These are phyloP conservation scores for Boletus edulis DNA, from an alignment of 768 basidiomycete genomes.

Conservation along the genomic window DNA sequence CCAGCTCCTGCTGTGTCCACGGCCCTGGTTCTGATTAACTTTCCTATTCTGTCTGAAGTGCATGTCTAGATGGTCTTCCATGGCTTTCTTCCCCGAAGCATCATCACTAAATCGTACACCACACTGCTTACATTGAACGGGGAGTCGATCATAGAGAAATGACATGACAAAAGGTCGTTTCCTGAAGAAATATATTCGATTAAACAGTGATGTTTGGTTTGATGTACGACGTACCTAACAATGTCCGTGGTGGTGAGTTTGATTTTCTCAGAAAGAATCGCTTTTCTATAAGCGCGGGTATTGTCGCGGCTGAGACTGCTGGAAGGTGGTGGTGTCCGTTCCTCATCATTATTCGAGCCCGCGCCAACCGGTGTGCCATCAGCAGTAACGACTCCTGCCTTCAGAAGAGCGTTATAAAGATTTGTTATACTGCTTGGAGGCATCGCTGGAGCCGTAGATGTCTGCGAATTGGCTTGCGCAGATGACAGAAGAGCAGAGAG, in stretches of 20 bases:
- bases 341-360: constrained; percentile 31
- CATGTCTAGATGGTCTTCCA: constrained; percentile 93
- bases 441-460: constrained; percentile 22
- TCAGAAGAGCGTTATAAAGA: constrained; percentile 66
- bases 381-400: constrained; percentile 73
- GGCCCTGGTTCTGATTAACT: constrained; percentile 70
- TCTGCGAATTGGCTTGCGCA: constrained; percentile 20
- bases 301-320: constrained; percentile 44
- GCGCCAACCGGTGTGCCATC: constrained; percentile 51
- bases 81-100: constrained; percentile 62
- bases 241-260: constrained; percentile 69
- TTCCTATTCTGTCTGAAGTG: constrained; percentile 94
- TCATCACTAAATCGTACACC: constrained; percentile 82
- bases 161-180: constrained; percentile 57
- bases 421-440: constrained; percentile 46
- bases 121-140: constrained; percentile 91
- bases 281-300: constrained; percentile 55
- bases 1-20: constrained; percentile 91
- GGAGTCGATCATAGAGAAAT: constrained; percentile 72
- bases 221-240: constrained; percentile 49
- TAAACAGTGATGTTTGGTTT: background rate
- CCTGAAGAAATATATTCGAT: constrained; percentile 26
- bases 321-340: constrained; percentile 33
- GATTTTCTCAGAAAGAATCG: constrained; percentile 58
- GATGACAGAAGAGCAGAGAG: constrained; percentile 29